Base-by-base conservation (phyloP, 169 alveolate genomes). In the Plasmodium chabaudi region DNA sequence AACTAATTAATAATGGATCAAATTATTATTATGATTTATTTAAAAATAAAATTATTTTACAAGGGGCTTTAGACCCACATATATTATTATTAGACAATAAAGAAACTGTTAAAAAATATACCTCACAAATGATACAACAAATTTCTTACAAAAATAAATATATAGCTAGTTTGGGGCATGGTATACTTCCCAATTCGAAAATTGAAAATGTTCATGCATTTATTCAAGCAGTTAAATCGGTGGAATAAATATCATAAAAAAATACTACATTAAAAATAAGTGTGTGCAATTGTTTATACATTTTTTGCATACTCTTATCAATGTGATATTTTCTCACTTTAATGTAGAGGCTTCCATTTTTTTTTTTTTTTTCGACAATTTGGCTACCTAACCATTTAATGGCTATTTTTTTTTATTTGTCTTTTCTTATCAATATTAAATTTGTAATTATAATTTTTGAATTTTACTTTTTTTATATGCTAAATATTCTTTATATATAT, bases 171-270 rank as follows among this genome's bases (percentile, higher is more conserved):
- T 57, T 86, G 21, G 92, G 92, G 0, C 79, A 86, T 42, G 92
- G 93, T 12, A 92, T 75, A 61, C 72, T 92, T 46, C 91, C 88
- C 71, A 92, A 72, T 25, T 92, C 96, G 25, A 87, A 67, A 39
- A 88, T 94, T 12, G 71, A 79, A 46, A 79, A 79, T 12, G 89
- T 79, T 10, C 68, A 46, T 42, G 72, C 79, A 3, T 79, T 79
- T 65, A 65, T 79, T 44, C 46, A 65, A 19, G 13, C 89, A 17
- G 72, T 73, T 27, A 59, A 49, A 27, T 17, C 7, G 2, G 9
- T 57, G n/a, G n/a, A 64, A 64, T 27, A 27, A 27, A 27, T 34
- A 4, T 3, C 5, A 34, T 7, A 34, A 34, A 27, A 34, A 34
- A 34, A 34, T 34, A 27, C 4, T 7, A 34, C 42, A 34, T 34